Percentiles rank a stretch among this genome's conserved stretches.
These are phyloP conservation scores for Phytophthora parvispora DNA, from an alignment of 352 stramenopile species.

Conservation along the genomic window DNA sequence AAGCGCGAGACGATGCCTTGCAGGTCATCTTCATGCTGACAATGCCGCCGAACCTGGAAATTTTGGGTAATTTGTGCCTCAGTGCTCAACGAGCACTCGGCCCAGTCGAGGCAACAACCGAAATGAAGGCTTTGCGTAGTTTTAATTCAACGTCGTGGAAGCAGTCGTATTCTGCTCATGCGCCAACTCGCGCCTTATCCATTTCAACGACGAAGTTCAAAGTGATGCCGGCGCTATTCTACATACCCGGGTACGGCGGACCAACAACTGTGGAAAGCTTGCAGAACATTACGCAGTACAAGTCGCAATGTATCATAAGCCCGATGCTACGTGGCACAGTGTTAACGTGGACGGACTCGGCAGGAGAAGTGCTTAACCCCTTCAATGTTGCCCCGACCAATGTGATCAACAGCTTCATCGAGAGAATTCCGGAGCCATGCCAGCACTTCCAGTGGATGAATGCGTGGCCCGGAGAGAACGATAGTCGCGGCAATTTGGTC, in stretches of 20 bases:
- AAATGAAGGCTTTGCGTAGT: slow-evolving; percentile 13
- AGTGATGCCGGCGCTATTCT: slow-evolving; percentile 18
- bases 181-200: not conserved
- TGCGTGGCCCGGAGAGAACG: slow-evolving; percentile 37
- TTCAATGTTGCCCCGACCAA: slow-evolving; percentile 37
- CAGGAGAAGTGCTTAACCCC: slow-evolving; percentile 41
- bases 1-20: slow-evolving; percentile 21
- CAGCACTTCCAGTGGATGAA: slow-evolving; percentile 54
- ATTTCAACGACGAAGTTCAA: slow-evolving; percentile 15
- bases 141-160: slow-evolving; percentile 27
- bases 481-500: slow-evolving; percentile 52
- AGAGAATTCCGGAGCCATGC: slow-evolving; percentile 29
- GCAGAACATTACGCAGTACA: slow-evolving; percentile 20
- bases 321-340: slow-evolving; percentile 24
- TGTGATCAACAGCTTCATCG: slow-evolving; percentile 45
- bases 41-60: slow-evolving; percentile 46
- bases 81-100: slow-evolving; percentile 46
- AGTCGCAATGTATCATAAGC: slow-evolving; percentile 49
- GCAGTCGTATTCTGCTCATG: slow-evolving; percentile 22
- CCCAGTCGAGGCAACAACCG: not conserved
- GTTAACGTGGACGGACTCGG: slow-evolving; percentile 39
- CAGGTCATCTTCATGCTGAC: slow-evolving; percentile 57
- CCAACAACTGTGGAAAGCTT: slow-evolving; percentile 24
- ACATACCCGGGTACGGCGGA: slow-evolving; percentile 14
- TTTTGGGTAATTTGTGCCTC: slow-evolving; percentile 48